Percentiles rank a stretch among this genome's conserved stretches.
These are phyloP conservation scores for Galerina marginata DNA, from an alignment of 768 basidiomycete genomes.

Conservation along the genomic window DNA sequence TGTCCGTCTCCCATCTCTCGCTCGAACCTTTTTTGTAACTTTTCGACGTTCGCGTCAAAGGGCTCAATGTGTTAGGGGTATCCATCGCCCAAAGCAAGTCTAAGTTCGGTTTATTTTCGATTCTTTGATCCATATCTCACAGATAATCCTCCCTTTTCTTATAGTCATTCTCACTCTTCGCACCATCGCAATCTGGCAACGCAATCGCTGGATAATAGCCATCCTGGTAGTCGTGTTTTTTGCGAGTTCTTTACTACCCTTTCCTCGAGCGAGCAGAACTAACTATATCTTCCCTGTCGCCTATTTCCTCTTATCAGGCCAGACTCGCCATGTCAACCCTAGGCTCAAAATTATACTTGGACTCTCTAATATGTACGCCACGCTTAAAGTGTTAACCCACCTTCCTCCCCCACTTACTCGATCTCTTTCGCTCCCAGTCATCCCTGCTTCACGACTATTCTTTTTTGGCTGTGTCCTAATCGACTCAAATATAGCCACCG, in stretches of 20 bases:
- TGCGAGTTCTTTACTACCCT: no score
- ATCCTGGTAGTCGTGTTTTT: constrained; percentile 1
- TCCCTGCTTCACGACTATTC: neutral
- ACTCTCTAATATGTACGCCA: no score
- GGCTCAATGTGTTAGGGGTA: constrained; percentile 4
- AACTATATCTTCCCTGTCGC: no score
- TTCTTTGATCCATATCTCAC: no score
- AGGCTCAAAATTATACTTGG: no score
- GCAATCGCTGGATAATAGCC: neutral
- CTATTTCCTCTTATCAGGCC: no score
- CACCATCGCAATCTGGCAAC: constrained; percentile 23
- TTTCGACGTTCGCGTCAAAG: neutral
- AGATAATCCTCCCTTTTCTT: neutral
- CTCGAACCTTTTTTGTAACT: neutral
- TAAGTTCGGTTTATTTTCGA: neutral
- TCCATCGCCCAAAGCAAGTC: constrained; percentile 1
- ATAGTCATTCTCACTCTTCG: constrained; percentile 20
- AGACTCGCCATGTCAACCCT: no score
- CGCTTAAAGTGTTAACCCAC: no score
- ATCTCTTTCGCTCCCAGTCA: neutral
- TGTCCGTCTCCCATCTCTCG: neutral
- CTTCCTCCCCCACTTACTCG: neutral
- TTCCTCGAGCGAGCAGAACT: no score
- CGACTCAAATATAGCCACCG: neutral
- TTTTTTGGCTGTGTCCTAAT: constrained; percentile 9